These are phyloP conservation scores for Aspergillus thermomutatus DNA, from an alignment of 2,329 filamentous ascomycete genomes.

Conservation along the genomic window DNA sequence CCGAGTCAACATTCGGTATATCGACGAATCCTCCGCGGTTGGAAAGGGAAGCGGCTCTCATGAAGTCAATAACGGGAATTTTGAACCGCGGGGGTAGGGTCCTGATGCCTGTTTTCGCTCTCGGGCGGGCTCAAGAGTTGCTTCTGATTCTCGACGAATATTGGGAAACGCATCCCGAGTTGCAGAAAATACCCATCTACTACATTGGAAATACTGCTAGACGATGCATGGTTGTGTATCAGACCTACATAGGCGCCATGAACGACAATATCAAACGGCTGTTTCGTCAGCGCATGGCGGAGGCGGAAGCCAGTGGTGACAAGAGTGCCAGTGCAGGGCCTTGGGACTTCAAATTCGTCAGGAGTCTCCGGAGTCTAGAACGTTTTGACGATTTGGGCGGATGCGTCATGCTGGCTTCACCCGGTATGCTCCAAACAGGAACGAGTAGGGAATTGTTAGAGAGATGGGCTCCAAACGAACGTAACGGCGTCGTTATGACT, in stretches of 20 bases:
- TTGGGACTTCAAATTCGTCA: slow-evolving; percentile 95
- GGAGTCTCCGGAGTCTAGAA: slow-evolving; percentile 87
- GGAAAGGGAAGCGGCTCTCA: slow-evolving; percentile 87
- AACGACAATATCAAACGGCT: slow-evolving; percentile 97
- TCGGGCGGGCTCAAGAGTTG: slow-evolving; percentile 90
- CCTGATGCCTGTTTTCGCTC: slow-evolving; percentile 90
- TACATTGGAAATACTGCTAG: slow-evolving; percentile 93
- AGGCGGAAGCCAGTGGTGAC: slow-evolving; percentile 77
- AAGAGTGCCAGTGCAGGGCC: slow-evolving; percentile 68
- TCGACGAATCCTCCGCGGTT: slow-evolving; percentile 87
- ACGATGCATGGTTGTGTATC: slow-evolving; percentile 98
- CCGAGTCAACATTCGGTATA: slow-evolving; percentile 95
- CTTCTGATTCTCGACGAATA: slow-evolving; percentile 95
- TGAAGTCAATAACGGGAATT: slow-evolving; percentile 91
- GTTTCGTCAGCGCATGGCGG: slow-evolving; percentile 89
- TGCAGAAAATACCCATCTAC: slow-evolving; percentile 90
- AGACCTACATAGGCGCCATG: slow-evolving; percentile 97
- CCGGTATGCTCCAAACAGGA: slow-evolving; percentile 97
- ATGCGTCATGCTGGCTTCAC: slow-evolving; percentile 95
- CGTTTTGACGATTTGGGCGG: slow-evolving; percentile 93
- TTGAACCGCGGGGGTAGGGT: slow-evolving; percentile 89
- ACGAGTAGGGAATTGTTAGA: slow-evolving; percentile 90
- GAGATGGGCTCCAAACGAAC: slow-evolving; percentile 91
- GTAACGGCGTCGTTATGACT: slow-evolving; percentile 97
- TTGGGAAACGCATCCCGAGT: slow-evolving; percentile 85